A percentile compares a stretch with the other conserved stretches of the same genome.
Evolutionary conservation across 805 yeast genomes (phyloP).

Genomic region (Saccharomycopsis babjevae): DNA sequence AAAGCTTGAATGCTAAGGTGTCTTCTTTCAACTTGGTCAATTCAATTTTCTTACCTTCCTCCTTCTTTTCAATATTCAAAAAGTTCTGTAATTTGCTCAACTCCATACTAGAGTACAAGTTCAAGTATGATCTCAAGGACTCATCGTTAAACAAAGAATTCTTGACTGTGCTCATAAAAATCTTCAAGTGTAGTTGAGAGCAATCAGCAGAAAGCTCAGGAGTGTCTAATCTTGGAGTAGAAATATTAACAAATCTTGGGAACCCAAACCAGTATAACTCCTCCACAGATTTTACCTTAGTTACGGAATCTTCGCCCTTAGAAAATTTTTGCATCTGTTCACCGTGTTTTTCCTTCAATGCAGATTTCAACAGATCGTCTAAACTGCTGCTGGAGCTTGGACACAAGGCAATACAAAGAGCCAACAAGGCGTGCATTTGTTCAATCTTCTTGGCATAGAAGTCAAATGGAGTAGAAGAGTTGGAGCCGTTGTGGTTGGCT

Average conservation of each 20-base stretch:
- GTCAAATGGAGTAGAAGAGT: conserved; percentile 36
- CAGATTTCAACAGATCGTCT: conserved; percentile 34
- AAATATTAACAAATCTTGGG: conserved; percentile 38
- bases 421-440: conserved; percentile 41
- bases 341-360: conserved; percentile 37
- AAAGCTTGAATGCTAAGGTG: conserved; percentile 35
- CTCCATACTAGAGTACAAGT: conserved; percentile 38
- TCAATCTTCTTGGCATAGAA: conserved; percentile 37
- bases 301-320: conserved; percentile 33
- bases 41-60: conserved; percentile 25
- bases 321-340: conserved; percentile 34
- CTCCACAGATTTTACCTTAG: conserved; percentile 27
- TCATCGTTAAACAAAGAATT: conserved; percentile 29
- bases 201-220: conserved; percentile 30
- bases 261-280: conserved; percentile 38
- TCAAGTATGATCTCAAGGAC: conserved; percentile 34
- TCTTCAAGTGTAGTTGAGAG: conserved; percentile 31
- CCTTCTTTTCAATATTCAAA: conserved; percentile 24
- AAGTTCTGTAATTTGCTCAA: conserved; percentile 33
- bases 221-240: conserved; percentile 27
- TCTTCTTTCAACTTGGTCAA: conserved; percentile 30
- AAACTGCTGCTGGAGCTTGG: conserved; percentile 30
- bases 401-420: conserved; percentile 35
- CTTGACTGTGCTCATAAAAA: conserved; percentile 34
- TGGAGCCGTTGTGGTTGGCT: conserved; percentile 8